phyloP scores from a whole-genome alignment of 768 basidiomycete genomes.

The Artomyces pyxidatus region DNA sequence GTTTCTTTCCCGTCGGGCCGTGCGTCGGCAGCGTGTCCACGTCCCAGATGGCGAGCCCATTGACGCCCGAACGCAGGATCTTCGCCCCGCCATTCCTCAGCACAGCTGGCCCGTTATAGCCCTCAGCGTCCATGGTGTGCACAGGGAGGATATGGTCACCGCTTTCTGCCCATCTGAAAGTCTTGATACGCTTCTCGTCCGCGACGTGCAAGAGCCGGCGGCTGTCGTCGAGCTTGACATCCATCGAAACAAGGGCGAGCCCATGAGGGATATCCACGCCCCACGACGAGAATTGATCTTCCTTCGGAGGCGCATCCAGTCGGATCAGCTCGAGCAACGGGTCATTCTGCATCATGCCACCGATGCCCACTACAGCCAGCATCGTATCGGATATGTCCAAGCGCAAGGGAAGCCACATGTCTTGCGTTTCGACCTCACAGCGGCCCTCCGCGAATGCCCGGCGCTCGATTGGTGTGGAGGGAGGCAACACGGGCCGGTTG shows the following conservation, averaged over 20 bases:
- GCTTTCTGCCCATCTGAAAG: conserved; percentile 24
- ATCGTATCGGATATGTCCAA: not conserved
- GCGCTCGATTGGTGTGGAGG: not conserved
- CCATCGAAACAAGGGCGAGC: not conserved
- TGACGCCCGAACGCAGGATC: conserved; percentile 29
- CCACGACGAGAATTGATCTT: not conserved
- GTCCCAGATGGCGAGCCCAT: conserved; percentile 29
- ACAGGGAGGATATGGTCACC: conserved; percentile 13
- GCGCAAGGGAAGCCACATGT: not conserved
- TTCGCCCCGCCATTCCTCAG: conserved; percentile 20
- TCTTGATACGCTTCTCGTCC: conserved; percentile 29
- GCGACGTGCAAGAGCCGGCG: conserved; percentile 31
- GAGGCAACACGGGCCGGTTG: not conserved
- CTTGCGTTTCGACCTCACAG: not conserved
- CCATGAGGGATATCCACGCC: not conserved
- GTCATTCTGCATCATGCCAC: not conserved
- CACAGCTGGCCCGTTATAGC: conserved; percentile 24
- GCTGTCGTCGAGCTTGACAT: conserved; percentile 23
- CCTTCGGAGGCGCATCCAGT: not conserved
- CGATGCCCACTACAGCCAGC: not conserved
- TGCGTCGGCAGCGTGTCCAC: conserved; percentile 26
- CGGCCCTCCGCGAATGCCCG: not conserved
- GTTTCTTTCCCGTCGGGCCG: conserved; percentile 14
- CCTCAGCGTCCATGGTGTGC: conserved; percentile 26
- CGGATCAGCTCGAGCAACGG: not conserved